A percentile compares a stretch with the other conserved stretches of the same genome.
phyloP scores from a whole-genome alignment of 2,329 filamentous ascomycete genomes.

The Exophiala xenobiotica region DNA sequence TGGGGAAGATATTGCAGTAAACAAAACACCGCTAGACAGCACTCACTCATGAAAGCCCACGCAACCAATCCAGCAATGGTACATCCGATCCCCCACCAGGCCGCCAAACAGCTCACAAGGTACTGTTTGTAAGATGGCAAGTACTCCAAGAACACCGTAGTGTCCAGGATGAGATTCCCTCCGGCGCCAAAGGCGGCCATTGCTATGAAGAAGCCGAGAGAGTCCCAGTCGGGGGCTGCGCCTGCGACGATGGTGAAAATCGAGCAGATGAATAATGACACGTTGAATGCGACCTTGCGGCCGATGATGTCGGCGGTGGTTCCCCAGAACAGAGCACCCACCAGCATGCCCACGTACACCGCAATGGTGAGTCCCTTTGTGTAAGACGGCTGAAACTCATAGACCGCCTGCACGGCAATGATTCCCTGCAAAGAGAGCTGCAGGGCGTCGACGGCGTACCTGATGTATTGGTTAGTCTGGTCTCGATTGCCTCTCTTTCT shows the following conservation, averaged over 20 bases:
- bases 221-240: constrained; percentile 57
- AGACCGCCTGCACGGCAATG: constrained; percentile 10
- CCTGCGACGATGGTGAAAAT: constrained; percentile 64
- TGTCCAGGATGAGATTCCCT: constrained; percentile 30
- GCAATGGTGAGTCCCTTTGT: constrained; percentile 35
- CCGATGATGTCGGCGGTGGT: constrained; percentile 66
- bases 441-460: constrained; percentile 34
- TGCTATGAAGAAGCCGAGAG: background rate
- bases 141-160: too few relatives aligned
- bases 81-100: constrained; percentile 34
- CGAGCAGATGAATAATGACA: constrained; percentile 62
- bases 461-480: background rate
- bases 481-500: background rate
- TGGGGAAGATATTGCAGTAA: too few relatives aligned
- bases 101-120: constrained; percentile 44
- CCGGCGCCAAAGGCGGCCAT: constrained; percentile 12
- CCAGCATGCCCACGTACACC: constrained; percentile 41
- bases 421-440: constrained; percentile 24
- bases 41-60: constrained; percentile 69
- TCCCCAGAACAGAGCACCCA: constrained; percentile 63
- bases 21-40: background rate
- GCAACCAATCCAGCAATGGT: constrained; percentile 51
- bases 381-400: constrained; percentile 28
- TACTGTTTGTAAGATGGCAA: constrained; percentile 55
- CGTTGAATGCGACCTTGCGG: constrained; percentile 66